Evolutionary conservation across 2,329 filamentous ascomycete genomes (phyloP).

Genomic region (Venturia effusa): DNA sequence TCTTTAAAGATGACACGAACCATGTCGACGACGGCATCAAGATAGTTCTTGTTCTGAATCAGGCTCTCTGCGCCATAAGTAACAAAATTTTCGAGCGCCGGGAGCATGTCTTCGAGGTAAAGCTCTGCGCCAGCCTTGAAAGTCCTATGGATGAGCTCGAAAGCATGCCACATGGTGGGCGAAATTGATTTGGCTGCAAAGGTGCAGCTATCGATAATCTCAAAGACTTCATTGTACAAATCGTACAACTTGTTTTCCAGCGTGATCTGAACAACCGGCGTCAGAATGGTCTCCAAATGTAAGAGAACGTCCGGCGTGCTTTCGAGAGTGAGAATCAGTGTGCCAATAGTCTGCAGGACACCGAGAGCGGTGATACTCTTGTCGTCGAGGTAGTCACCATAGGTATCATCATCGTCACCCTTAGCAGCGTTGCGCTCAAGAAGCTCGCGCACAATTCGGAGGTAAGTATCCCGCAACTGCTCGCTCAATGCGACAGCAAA

Average conservation of each 20-base stretch:
- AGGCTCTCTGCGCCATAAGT: constrained; percentile 78
- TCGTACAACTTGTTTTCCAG: constrained; percentile 97
- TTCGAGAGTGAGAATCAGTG: constrained; percentile 89
- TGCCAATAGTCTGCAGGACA: constrained; percentile 94
- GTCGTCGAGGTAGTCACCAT: constrained; percentile 88
- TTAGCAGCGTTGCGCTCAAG: constrained; percentile 73
- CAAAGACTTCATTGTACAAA: constrained; percentile 95
- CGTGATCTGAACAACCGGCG: constrained; percentile 94
- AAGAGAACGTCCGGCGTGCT: constrained; percentile 92
- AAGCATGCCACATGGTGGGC: constrained; percentile 95
- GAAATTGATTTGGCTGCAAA: constrained; percentile 96
- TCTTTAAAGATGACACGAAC: constrained; percentile 90
- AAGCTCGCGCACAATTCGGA: constrained; percentile 84
- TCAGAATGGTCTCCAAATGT: constrained; percentile 88
- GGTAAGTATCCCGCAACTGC: constrained; percentile 89
- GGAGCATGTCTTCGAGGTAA: constrained; percentile 97
- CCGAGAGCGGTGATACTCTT: constrained; percentile 97
- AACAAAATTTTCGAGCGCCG: constrained; percentile 94
- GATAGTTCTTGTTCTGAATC: constrained; percentile 72
- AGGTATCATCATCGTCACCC: constrained; percentile 64
- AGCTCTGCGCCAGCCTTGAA: constrained; percentile 96
- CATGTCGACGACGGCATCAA: constrained; percentile 85
- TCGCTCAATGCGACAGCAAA: constrained; percentile 95
- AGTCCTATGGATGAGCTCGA: constrained; percentile 89
- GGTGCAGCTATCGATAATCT: constrained; percentile 98